Conservation (phyloP, 2,329 filamentous ascomycete species). For the Phialophora verrucosa region DNA sequence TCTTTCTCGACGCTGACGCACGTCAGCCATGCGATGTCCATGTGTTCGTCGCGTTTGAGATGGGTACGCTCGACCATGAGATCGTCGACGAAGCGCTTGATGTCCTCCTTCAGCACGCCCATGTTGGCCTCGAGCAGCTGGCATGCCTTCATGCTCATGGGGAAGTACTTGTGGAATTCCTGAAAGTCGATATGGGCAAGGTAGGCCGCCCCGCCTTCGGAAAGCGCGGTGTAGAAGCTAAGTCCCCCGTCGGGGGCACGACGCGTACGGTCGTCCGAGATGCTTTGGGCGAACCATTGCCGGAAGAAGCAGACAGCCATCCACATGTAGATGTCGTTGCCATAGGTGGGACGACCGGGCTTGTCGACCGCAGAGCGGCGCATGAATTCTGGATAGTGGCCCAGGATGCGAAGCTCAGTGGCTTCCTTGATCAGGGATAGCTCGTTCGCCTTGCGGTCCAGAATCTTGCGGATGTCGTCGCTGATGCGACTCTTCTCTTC, state of each 20-base stretch:
- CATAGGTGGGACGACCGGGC: slow-evolving; percentile 51
- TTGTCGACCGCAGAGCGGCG: slow-evolving; percentile 42
- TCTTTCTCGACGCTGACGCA: slow-evolving; percentile 49
- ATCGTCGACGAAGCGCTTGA: slow-evolving; percentile 43
- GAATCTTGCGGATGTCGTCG: slow-evolving; percentile 36
- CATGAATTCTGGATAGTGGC: slow-evolving; percentile 49
- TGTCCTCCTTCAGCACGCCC: slow-evolving; percentile 48
- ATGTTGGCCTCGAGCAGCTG: slow-evolving; percentile 41
- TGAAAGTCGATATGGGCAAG: slow-evolving; percentile 46
- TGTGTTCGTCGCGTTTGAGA: slow-evolving; percentile 46
- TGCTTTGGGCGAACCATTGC: slow-evolving; percentile 53
- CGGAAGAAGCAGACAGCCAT: slow-evolving; percentile 56
- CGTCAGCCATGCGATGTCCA: slow-evolving; percentile 51
- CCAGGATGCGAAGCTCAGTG: slow-evolving; percentile 42
- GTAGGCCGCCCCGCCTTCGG: slow-evolving; percentile 51
- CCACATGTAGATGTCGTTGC: slow-evolving; percentile 59
- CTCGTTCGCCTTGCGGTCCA: slow-evolving; percentile 40
- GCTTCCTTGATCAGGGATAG: slow-evolving; percentile 40
- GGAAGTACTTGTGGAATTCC: slow-evolving; percentile 41
- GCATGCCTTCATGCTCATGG: slow-evolving; percentile 41
- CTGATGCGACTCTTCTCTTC: slow-evolving; percentile 36
- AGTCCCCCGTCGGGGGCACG: slow-evolving; percentile 54
- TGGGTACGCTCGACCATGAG: slow-evolving; percentile 50
- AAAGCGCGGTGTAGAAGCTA: slow-evolving; percentile 51
- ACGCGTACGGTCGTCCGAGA: slow-evolving; percentile 49